A percentile compares a stretch with the other conserved stretches of the same genome.
Evolutionary conservation across 768 basidiomycete genomes (phyloP).

Genomic region (Amanita polypyramis): DNA sequence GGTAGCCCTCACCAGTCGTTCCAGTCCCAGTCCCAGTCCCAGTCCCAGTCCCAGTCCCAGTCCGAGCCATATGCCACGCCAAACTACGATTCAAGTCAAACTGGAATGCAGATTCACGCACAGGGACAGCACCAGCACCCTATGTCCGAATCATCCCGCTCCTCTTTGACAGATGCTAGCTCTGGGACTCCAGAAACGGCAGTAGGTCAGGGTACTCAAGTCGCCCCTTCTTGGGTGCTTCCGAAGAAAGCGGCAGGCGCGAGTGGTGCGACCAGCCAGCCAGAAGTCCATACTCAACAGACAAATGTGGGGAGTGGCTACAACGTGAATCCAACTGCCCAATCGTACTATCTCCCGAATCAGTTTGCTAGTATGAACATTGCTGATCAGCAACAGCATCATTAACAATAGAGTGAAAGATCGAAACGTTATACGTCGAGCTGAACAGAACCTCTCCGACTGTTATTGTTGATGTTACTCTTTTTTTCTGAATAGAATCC

Average conservation of each 20-base stretch:
- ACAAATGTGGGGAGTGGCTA: not conserved
- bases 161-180: slow-evolving; percentile 4
- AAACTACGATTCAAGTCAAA: too few species aligned
- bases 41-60: not conserved
- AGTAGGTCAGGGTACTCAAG: slow-evolving; percentile 8
- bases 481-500: too few species aligned
- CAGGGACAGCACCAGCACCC: not conserved
- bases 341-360: slow-evolving; percentile 11
- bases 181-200: slow-evolving; percentile 7
- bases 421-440: too few species aligned
- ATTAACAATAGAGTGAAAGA: not conserved
- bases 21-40: not conserved
- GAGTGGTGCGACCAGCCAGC: not conserved
- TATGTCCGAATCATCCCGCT: not conserved
- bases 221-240: slow-evolving; percentile 33
- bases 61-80: too few species aligned
- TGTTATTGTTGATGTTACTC: too few species aligned
- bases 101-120: too few species aligned
- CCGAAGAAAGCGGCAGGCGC: slow-evolving; percentile 24
- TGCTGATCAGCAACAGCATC: slow-evolving; percentile 7
- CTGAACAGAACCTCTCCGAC: too few species aligned
- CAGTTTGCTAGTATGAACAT: slow-evolving; percentile 22
- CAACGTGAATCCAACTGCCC: not conserved
- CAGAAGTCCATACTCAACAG: not conserved
- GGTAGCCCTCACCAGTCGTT: not conserved